phyloP scores from a whole-genome alignment of 345 rosid genomes.

The Eucalyptus decipiens region DNA sequence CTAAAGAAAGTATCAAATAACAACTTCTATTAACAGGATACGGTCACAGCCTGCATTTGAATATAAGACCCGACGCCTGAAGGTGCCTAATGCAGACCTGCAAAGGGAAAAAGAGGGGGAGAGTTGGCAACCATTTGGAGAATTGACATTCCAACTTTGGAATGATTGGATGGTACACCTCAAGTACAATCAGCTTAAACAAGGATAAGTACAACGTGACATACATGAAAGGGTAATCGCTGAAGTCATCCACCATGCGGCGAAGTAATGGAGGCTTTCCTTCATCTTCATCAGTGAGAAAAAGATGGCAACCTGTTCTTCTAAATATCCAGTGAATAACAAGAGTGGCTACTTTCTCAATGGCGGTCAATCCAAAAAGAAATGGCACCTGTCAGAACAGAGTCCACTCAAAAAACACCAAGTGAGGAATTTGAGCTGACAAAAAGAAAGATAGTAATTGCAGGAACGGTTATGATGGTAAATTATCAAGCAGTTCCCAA shows the following conservation, averaged over 20 bases:
- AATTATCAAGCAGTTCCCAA: neutral
- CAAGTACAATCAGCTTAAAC: neutral
- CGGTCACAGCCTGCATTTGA: constrained; percentile 88
- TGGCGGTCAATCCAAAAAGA: constrained; percentile 87
- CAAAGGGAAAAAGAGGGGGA: neutral
- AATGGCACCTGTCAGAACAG: constrained; percentile 71
- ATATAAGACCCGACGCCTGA: constrained; percentile 82
- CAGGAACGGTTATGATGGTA: neutral
- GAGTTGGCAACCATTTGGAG: neutral
- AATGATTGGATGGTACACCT: neutral
- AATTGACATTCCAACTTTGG: neutral
- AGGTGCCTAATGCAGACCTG: constrained; percentile 77
- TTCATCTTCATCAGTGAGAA: constrained; percentile 74
- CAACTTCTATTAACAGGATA: constrained; percentile 31
- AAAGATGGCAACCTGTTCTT: constrained; percentile 94
- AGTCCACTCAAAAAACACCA: neutral
- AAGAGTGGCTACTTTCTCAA: constrained; percentile 73
- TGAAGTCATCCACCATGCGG: constrained; percentile 63
- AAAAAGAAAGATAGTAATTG: neutral
- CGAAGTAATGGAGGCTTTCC: constrained; percentile 78
- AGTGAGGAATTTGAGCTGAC: neutral
- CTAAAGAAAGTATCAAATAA: neutral
- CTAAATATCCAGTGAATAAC: constrained; percentile 92
- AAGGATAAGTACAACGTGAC: neutral
- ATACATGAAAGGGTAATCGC: constrained; percentile 65